Evolutionary conservation across 306 rosid genomes (phyloP).

Genomic region (Gynostemma pentaphyllum): DNA sequence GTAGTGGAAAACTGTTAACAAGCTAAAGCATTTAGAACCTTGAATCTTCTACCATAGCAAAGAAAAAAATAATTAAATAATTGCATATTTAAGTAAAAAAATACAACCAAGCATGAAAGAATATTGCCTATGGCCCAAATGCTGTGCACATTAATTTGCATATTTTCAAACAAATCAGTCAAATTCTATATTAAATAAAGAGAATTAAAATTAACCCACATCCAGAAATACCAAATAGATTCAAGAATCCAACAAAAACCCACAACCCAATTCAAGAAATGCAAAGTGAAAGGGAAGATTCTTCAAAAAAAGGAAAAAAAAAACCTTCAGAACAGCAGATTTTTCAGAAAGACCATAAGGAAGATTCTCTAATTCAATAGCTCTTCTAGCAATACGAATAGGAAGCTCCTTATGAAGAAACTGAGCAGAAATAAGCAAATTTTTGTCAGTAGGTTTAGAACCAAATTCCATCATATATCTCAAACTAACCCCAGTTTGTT

Average conservation of each 20-base stretch:
- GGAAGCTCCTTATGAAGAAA: constrained; percentile 84
- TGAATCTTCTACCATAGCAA: neutral
- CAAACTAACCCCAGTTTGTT: constrained; percentile 74
- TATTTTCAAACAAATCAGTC: neutral
- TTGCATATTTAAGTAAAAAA: neutral
- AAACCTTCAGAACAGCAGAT: constrained; percentile 68
- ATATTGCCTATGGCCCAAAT: neutral
- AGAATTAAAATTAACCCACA: neutral
- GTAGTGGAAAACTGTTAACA: neutral
- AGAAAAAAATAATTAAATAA: neutral
- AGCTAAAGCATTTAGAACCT: neutral
- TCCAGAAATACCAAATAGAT: neutral
- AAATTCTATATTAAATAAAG: neutral
- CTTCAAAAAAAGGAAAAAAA: neutral
- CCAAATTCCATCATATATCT: constrained; percentile 92
- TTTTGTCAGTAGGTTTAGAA: constrained; percentile 30
- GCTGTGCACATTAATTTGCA: neutral
- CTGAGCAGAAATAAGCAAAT: constrained; percentile 63
- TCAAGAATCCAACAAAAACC: neutral
- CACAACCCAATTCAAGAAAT: neutral
- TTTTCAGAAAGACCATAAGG: constrained; percentile 70
- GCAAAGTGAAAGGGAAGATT: neutral
- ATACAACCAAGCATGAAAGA: neutral
- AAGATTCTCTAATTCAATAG: constrained; percentile 57
- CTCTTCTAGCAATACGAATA: constrained; percentile 71